These are phyloP conservation scores for Lachancea meyersii DNA, from an alignment of 805 yeast genomes.

Conservation along the genomic window DNA sequence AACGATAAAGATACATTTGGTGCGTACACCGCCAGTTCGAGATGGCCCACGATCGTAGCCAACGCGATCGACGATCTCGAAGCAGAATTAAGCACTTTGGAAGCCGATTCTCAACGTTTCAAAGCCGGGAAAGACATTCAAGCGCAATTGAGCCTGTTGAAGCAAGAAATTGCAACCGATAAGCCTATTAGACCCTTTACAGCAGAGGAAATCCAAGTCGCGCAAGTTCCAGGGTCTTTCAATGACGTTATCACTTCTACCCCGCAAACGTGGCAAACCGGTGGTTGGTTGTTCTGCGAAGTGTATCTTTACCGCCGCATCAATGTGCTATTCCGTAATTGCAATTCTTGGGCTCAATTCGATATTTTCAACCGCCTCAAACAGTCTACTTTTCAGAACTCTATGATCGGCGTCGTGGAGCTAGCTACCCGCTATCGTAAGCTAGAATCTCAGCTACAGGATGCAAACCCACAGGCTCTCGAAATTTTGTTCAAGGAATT, in stretches of 20 bases:
- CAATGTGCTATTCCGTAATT: conserved; percentile 39
- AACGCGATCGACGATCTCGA: conserved; percentile 61
- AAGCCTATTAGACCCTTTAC: conserved; percentile 40
- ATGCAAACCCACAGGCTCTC: conserved; percentile 38
- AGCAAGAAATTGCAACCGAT: conserved; percentile 41
- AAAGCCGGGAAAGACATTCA: conserved; percentile 46
- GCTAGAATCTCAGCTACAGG: conserved; percentile 31
- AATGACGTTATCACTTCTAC: conserved; percentile 43
- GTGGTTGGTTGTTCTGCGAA: conserved; percentile 89
- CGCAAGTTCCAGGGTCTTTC: conserved; percentile 47
- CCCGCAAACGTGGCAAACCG: conserved; percentile 62
- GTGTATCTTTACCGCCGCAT: conserved; percentile 73
- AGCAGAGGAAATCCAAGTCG: conserved; percentile 32
- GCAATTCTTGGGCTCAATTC: conserved; percentile 40
- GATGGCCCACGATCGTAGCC: conserved; percentile 83
- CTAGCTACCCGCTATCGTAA: conserved; percentile 59
- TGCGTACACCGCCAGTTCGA: conserved; percentile 60
- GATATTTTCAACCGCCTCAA: conserved; percentile 74
- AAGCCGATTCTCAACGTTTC: conserved; percentile 24
- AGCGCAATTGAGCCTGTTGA: conserved; percentile 37
- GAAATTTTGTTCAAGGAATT: conserved; percentile 70
- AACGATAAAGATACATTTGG: conserved; percentile 77
- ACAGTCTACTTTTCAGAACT: conserved; percentile 65
- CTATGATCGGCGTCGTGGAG: conserved; percentile 73
- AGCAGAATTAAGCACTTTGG: conserved; percentile 27